Evolutionary conservation across 1,284 basidiomycete species (phyloP).

Genomic region (Sporisorium reilianum): DNA sequence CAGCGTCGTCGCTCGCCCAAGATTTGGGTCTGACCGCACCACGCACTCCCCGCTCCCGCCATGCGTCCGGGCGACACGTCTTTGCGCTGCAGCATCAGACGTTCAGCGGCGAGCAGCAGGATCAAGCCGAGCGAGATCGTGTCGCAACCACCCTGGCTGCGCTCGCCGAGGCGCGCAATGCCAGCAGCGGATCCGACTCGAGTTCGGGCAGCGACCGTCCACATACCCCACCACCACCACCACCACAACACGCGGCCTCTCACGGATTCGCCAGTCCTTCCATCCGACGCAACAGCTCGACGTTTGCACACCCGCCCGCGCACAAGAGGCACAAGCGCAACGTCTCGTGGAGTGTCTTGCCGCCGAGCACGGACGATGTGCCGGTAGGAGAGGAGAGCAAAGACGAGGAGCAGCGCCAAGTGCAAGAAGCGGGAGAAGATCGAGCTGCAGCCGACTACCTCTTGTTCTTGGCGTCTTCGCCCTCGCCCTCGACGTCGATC

Average conservation of each 20-base stretch:
- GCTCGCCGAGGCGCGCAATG: slow-evolving; percentile 30
- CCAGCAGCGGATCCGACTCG: slow-evolving; percentile 25
- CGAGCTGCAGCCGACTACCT: slow-evolving; percentile 43
- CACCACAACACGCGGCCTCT: no score
- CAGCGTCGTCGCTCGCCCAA: slow-evolving; percentile 57
- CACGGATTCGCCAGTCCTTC: slow-evolving; percentile 25
- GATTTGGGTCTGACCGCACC: slow-evolving; percentile 50
- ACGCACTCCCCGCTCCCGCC: slow-evolving; percentile 47
- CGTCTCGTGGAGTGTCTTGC: slow-evolving; percentile 29
- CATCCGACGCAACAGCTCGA: slow-evolving; percentile 13
- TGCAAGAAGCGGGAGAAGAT: slow-evolving; percentile 20
- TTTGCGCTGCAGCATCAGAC: slow-evolving; percentile 15
- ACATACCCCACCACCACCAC: slow-evolving; percentile 16
- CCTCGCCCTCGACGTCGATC: slow-evolving; percentile 35
- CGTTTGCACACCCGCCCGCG: background rate
- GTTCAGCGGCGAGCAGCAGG: slow-evolving; percentile 23
- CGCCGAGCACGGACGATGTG: background rate
- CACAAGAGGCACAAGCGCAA: slow-evolving; percentile 30
- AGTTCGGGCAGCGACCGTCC: slow-evolving; percentile 30
- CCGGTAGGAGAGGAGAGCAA: slow-evolving; percentile 1
- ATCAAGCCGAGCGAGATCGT: slow-evolving; percentile 46
- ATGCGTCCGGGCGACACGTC: slow-evolving; percentile 32
- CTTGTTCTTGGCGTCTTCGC: slow-evolving; percentile 33
- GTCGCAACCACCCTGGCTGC: slow-evolving; percentile 45
- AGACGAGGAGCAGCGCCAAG: background rate